Conservation (phyloP, 305 asterid genomes). For the Fraxinus platypoda region DNA sequence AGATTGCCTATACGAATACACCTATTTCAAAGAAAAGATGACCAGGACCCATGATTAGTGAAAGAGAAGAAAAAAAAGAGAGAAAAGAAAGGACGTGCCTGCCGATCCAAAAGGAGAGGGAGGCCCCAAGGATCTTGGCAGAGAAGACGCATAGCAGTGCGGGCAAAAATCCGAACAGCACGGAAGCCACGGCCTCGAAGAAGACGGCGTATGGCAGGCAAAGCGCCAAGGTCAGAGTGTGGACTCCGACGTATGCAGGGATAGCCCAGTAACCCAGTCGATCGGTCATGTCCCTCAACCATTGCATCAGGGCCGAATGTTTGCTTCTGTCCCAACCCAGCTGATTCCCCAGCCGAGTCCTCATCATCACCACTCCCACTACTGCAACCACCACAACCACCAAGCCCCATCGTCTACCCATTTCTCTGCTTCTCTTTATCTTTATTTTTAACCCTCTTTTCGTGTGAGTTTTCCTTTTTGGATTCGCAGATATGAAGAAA, state of each 20-base stretch:
- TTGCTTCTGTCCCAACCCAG: conserved; percentile 45
- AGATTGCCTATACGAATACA: not conserved
- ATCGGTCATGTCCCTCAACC: conserved; percentile 55
- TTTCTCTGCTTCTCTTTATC: conserved; percentile 18
- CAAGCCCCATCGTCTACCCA: conserved; percentile 39
- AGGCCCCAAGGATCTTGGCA: conserved; percentile 88
- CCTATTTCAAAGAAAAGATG: not conserved
- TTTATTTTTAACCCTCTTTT: not conserved
- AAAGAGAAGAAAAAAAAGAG: not conserved
- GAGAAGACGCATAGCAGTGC: conserved; percentile 80
- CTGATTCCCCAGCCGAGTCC: conserved; percentile 36
- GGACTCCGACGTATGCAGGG: conserved; percentile 73
- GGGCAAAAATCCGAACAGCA: conserved; percentile 81
- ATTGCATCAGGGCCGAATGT: conserved; percentile 36
- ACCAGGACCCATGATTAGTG: not conserved
- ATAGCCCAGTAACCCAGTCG: conserved; percentile 85
- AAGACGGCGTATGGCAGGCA: conserved; percentile 89
- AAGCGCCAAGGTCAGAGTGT: conserved; percentile 68
- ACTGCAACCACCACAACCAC: conserved; percentile 36
- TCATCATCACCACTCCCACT: conserved; percentile 25
- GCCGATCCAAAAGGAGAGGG: conserved; percentile 95
- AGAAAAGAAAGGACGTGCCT: conserved; percentile 32
- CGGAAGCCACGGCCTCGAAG: conserved; percentile 92
- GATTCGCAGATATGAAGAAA: not conserved
- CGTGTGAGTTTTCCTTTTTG: not conserved